Evolutionary conservation across 169 alveolate species (phyloP), one percentile per base, ranked within the genome.

Genomic region (Eimeria acervulina): DNA sequence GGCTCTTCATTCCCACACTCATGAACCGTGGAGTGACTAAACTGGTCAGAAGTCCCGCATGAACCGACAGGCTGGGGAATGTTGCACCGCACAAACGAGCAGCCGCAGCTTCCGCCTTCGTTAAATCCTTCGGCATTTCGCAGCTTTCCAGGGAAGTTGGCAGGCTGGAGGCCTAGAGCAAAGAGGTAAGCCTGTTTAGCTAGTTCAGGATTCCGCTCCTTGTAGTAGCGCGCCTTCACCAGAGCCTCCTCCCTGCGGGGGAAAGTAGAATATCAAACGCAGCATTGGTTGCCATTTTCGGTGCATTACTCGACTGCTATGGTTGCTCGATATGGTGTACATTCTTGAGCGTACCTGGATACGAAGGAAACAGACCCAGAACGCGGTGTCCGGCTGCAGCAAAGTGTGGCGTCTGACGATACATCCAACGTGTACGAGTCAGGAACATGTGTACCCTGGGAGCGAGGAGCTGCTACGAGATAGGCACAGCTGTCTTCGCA

Each of bases 161-260:
- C 7, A 12, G 84, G 31, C 42, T 40, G 94, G 31, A 61, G 28
- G 81, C 42, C 74, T 68, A 94, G 81, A 12, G 94, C 96, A 13
- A 89, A 88, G 26, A 40, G 72, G 80, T 94, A 94, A 0, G 96
- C 96, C 63, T 84, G 96, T 80, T 81, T 55, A 44, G 96, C 96
- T 36, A 94, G 66, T 23, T 94, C 94, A 42, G 91, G 91, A 63
- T 94, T 83, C 63, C 90, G 55, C 52, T 94, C 96, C 55, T 59
- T 76, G 94, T 94, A 94, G 66, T 66, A 94, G 21, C 96, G 93
- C 33, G 96, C 96, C 94, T 81, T 83, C 66, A 78, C 63, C 38
- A 94, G 90, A 2, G 96, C 96, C 66, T 94, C 96, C 42, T 94
- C 96, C 63, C 96, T 94, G 96, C 55, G 40, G 59, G 68, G 66